Conservation (phyloP, 176 grass and related monocot species). For the Ananas comosus region DNA sequence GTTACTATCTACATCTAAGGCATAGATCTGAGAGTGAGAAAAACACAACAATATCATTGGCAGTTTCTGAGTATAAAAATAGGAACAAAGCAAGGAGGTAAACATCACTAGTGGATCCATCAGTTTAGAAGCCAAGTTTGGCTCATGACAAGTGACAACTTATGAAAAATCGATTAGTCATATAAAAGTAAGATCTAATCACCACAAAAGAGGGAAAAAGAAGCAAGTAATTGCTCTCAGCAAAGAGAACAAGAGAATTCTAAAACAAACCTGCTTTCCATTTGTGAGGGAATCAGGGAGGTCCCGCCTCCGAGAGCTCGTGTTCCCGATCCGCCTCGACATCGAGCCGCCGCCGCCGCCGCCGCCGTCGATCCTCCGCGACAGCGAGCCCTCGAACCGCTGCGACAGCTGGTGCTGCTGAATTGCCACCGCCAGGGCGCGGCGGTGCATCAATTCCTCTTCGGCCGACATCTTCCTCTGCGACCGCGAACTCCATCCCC, state of each 20-base stretch:
- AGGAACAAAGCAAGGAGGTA: not conserved
- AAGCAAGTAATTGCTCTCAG: not conserved
- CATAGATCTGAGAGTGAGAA: too few relatives aligned
- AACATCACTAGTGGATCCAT: not conserved
- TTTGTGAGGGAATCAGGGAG: conserved; percentile 67
- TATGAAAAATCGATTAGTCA: not conserved
- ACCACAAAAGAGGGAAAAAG: not conserved
- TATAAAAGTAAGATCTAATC: conserved; percentile 3
- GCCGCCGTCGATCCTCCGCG: conserved; percentile 43
- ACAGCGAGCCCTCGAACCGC: conserved; percentile 61
- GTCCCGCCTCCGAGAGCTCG: conserved; percentile 69
- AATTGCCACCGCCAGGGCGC: conserved; percentile 88
- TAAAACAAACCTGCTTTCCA: conserved; percentile 41
- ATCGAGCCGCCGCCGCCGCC: conserved; percentile 62
- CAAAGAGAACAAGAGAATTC: not conserved
- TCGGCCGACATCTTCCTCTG: conserved; percentile 60
- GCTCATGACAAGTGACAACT: not conserved
- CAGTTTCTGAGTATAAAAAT: too few relatives aligned
- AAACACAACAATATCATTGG: too few relatives aligned
- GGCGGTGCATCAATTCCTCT: conserved; percentile 84
- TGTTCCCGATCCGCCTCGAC: conserved; percentile 61
- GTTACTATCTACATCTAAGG: too few relatives aligned
- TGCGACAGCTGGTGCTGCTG: conserved; percentile 64
- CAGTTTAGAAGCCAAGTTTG: not conserved
- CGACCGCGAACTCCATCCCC: conserved; percentile 39